These are phyloP conservation scores for Galeopsis tetrahit DNA, from an alignment of 257 asterid genomes.

Conservation along the genomic window DNA sequence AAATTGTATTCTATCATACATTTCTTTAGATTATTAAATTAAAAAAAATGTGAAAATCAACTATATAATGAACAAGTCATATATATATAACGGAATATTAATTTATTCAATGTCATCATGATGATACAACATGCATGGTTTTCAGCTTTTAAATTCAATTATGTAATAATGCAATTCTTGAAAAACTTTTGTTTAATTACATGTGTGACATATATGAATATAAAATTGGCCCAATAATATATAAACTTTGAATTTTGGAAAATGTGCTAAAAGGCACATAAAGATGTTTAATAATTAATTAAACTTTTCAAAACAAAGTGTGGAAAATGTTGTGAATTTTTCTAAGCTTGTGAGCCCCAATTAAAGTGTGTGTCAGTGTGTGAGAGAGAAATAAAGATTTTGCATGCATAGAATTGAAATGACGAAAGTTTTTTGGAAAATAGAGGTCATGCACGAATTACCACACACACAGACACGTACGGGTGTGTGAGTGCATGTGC, in stretches of 20 bases:
- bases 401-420: constrained; percentile 36
- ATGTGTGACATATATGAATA: too few species aligned
- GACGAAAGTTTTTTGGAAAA: constrained; percentile 39
- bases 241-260: background rate
- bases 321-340: constrained; percentile 29
- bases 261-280: constrained; percentile 25
- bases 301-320: constrained; percentile 32
- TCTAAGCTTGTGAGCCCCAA: constrained; percentile 20
- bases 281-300: constrained; percentile 26
- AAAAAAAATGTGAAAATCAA: too few species aligned
- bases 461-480: constrained; percentile 28
- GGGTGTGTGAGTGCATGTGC: constrained; percentile 41
- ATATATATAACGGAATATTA: too few species aligned
- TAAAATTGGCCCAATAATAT: too few species aligned
- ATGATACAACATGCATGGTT: too few species aligned
- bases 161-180: too few species aligned
- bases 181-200: too few species aligned
- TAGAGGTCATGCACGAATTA: constrained; percentile 33
- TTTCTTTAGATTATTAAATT: too few species aligned
- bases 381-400: constrained; percentile 12
- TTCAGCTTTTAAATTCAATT: too few species aligned
- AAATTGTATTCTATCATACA: background rate
- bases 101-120: too few species aligned
- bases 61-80: too few species aligned
- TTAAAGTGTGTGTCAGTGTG: background rate